phyloP scores from a whole-genome alignment of 306 rosid species.

The Acacia melanoxylon region DNA sequence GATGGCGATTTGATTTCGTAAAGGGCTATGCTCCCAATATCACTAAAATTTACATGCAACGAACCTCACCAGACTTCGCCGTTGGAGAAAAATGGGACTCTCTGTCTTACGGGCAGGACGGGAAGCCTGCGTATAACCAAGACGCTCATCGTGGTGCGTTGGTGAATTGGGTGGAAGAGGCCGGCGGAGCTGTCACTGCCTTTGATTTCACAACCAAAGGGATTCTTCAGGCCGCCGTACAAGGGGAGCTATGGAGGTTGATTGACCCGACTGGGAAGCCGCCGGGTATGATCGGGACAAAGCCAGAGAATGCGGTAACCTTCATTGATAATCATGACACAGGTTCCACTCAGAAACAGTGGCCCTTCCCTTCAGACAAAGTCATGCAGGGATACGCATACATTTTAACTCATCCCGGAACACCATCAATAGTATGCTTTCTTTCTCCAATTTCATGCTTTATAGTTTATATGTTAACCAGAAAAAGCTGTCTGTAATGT shows the following conservation, averaged over 20 bases:
- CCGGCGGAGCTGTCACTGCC: constrained; percentile 48
- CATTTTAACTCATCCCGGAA: constrained; percentile 85
- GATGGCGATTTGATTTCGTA: constrained; percentile 79
- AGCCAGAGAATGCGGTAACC: constrained; percentile 74
- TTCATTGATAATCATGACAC: constrained; percentile 86
- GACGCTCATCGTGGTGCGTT: constrained; percentile 40
- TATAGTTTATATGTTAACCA: neutral
- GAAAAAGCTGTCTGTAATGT: neutral
- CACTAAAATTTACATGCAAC: constrained; percentile 55
- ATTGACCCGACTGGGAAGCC: constrained; percentile 58
- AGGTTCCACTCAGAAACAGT: constrained; percentile 52
- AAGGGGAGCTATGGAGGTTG: constrained; percentile 65
- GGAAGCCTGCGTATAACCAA: constrained; percentile 43
- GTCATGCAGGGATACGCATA: constrained; percentile 82
- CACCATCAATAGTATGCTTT: constrained; percentile 56
- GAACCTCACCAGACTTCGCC: constrained; percentile 65
- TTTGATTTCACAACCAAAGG: constrained; percentile 60
- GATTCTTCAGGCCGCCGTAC: constrained; percentile 54
- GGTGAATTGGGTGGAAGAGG: constrained; percentile 41
- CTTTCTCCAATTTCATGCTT: constrained; percentile 7
- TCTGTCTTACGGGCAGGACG: constrained; percentile 33
- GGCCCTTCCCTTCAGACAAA: constrained; percentile 75
- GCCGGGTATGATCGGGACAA: constrained; percentile 71
- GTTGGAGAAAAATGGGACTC: constrained; percentile 75
- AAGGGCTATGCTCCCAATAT: constrained; percentile 66